Conservation (phyloP, 805 yeast species). For the Suhomyces pyralidae region DNA sequence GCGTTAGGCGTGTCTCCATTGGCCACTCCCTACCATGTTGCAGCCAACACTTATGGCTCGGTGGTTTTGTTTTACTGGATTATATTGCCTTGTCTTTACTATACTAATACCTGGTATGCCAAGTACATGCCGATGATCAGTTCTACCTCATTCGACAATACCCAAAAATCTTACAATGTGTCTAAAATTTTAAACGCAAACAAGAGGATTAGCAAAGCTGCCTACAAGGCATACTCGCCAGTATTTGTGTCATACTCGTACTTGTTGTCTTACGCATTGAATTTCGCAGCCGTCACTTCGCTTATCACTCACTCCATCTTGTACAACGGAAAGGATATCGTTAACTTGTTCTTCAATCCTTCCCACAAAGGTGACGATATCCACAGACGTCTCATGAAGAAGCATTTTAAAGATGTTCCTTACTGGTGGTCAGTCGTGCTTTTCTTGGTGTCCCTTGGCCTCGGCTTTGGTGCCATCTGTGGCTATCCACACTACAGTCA, state of each 20-base stretch:
- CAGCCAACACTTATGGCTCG: constrained; percentile 16
- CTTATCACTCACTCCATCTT: constrained; percentile 16
- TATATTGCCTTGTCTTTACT: constrained; percentile 15
- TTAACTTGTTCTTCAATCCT: constrained; percentile 12
- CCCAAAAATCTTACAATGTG: constrained; percentile 16
- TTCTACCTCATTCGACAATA: constrained; percentile 18
- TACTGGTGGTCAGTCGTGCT: constrained; percentile 21
- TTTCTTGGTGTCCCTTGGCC: constrained; percentile 22
- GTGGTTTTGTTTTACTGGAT: constrained; percentile 16
- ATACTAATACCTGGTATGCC: constrained; percentile 21
- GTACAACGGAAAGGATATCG: constrained; percentile 18
- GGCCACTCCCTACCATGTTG: constrained; percentile 16
- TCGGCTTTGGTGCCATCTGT: constrained; percentile 13
- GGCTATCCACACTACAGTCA: constrained; percentile 14
- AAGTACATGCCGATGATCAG: constrained; percentile 21
- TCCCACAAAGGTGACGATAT: constrained; percentile 17
- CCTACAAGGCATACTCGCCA: constrained; percentile 18
- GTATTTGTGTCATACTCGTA: constrained; percentile 18
- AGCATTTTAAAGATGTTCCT: constrained; percentile 18
- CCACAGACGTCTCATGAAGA: constrained; percentile 19
- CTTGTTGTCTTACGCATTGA: constrained; percentile 18
- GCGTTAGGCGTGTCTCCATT: constrained; percentile 17
- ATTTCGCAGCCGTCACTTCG: constrained; percentile 20
- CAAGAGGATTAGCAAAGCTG: constrained; percentile 13
- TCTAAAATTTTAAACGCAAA: constrained; percentile 13